Conservation (phyloP, 345 rosid genomes). For the Syzygium aromaticum region DNA sequence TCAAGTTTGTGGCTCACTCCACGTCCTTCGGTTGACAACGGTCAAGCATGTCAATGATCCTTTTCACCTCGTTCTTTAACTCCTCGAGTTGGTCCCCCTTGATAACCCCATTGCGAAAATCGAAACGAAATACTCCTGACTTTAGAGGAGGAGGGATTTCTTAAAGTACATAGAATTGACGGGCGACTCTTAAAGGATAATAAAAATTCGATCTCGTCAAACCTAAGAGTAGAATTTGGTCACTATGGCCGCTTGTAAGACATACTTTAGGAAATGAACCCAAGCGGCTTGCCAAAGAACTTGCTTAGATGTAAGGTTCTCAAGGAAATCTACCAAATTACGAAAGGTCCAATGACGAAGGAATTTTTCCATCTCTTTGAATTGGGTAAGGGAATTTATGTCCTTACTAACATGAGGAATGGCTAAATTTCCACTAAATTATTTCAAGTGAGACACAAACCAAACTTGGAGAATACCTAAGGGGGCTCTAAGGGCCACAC, state of each 20-base stretch:
- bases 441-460: neutral
- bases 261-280: neutral
- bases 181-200: neutral
- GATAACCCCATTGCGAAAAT: too few relatives aligned
- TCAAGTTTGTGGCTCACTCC: neutral
- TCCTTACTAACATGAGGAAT: too few relatives aligned
- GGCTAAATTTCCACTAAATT: neutral
- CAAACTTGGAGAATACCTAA: neutral
- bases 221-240: neutral
- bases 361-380: neutral
- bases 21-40: neutral
- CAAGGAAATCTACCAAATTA: neutral
- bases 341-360: neutral
- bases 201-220: neutral
- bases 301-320: neutral
- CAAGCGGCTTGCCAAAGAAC: neutral
- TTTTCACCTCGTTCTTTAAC: neutral
- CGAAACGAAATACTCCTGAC: neutral
- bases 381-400: neutral
- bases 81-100: neutral
- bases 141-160: neutral
- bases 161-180: neutral
- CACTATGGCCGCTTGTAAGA: too few relatives aligned
- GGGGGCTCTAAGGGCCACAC: neutral
- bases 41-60: neutral